Evolutionary conservation across 805 yeast genomes (phyloP), one percentile per base, ranked within the genome.

Genomic region (Phaffomyces opuntiae): DNA sequence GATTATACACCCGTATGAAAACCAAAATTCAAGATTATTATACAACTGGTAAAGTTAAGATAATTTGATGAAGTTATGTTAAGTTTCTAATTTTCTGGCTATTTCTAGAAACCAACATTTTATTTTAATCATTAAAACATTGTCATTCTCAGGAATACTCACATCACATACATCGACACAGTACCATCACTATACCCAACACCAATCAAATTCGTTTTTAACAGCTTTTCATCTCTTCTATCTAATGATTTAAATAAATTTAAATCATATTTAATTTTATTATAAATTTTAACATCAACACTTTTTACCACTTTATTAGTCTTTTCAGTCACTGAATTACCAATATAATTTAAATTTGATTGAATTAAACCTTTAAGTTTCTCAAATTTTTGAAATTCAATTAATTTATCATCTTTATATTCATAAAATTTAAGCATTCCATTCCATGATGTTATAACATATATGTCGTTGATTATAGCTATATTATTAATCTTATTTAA

Each of bases 151-250:
- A 5, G 24, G 4, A 21, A 21, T 21, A 21, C 2, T 29, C 13
- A 29, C 14, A 29, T 29, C 31, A 29, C 31, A 55, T 69, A 74
- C 11, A 75, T 58, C 12, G 66, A 67, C 3, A 80, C 64, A 3
- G 78, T 65, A 3, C 83, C 83, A 50, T 80, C 83, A 42, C 74
- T 76, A 40, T 74, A 78, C 0, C 78, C 84, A 2, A 71, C 68
- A 6, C 77, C 72, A 1, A 77, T 49, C 55, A 70, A 60, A 13
- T 55, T 49, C 2, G 49, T 53, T 4, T 38, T 31, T 0, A 57
- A 38, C 7, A 52, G 44, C 27, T 53, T 52, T 5, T 49, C 7
- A 39, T 60, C 65, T 14, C 65, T 39, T 47, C 63, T 56, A 13
- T 49, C 45, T 17, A 17, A 5, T 16, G 39, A 9, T 17, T 38